These are phyloP conservation scores for Lasiosphaeria ovina DNA, from an alignment of 495 filamentous ascomycete genomes.

Conservation along the genomic window DNA sequence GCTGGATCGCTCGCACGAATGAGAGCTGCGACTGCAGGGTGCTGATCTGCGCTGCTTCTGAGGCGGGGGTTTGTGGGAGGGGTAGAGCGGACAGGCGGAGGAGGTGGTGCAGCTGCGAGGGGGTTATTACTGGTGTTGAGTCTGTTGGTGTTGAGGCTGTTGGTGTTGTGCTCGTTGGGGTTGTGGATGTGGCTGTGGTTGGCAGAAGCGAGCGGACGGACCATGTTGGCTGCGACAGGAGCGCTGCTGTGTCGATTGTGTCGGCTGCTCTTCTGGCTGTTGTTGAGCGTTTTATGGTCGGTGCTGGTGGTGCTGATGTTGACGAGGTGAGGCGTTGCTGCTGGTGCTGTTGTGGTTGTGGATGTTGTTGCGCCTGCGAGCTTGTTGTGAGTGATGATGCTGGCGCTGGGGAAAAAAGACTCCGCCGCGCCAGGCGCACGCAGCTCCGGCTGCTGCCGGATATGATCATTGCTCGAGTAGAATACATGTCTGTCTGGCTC, in stretches of 20 bases:
- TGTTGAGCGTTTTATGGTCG: slow-evolving; percentile 13
- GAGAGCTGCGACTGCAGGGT: slow-evolving; percentile 81
- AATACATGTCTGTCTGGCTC: too few species aligned
- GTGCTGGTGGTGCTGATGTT: slow-evolving; percentile 16
- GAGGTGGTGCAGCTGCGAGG: slow-evolving; percentile 68
- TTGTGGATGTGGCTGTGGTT: slow-evolving; percentile 27
- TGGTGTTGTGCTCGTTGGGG: slow-evolving; percentile 14
- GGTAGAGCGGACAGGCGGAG: slow-evolving; percentile 89
- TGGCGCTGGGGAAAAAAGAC: neutral
- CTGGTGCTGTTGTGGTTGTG: too few species aligned
- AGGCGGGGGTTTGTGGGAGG: slow-evolving; percentile 56
- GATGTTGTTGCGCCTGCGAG: too few species aligned
- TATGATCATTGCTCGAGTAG: too few species aligned
- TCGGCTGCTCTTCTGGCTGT: slow-evolving; percentile 3
- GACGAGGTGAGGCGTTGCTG: neutral
- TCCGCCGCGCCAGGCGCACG: neutral
- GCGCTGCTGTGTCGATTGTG: slow-evolving; percentile 21
- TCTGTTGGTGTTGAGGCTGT: slow-evolving; percentile 37
- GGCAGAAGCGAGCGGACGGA: slow-evolving; percentile 76
- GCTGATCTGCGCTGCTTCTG: slow-evolving; percentile 61
- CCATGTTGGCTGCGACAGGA: slow-evolving; percentile 77
- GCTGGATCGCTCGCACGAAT: slow-evolving; percentile 81
- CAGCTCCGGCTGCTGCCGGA: too few species aligned
- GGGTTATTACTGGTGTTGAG: slow-evolving; percentile 42
- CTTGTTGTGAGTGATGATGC: too few species aligned